phyloP scores from a whole-genome alignment of 2,329 filamentous ascomycete genomes.

The Arthroderma sp. region DNA sequence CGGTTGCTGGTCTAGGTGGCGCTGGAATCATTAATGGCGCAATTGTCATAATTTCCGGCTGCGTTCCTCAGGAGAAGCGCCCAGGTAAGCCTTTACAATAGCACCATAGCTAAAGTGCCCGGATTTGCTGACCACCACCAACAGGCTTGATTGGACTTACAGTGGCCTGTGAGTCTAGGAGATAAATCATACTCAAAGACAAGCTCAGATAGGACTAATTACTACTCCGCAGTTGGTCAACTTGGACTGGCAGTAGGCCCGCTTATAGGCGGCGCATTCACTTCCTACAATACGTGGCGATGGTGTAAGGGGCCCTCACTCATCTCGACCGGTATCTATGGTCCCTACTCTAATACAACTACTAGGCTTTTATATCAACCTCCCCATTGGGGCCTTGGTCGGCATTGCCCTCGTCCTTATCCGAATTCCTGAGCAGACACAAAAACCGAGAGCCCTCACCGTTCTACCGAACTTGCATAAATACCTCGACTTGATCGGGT shows the following conservation, averaged over 20 bases:
- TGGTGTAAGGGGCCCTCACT: slow-evolving; percentile 21
- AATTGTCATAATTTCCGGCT: slow-evolving; percentile 12
- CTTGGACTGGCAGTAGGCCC: slow-evolving; percentile 27
- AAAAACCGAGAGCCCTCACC: slow-evolving; percentile 10
- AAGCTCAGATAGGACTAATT: no score
- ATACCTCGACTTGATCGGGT: slow-evolving; percentile 25
- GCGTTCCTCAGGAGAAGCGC: slow-evolving; percentile 6
- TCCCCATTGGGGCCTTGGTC: slow-evolving; percentile 21
- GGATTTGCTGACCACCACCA: neutral
- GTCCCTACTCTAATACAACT: neutral
- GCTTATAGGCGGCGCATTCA: slow-evolving; percentile 31
- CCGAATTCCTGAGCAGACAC: slow-evolving; percentile 16
- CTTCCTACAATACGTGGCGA: slow-evolving; percentile 26
- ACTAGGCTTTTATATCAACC: slow-evolving; percentile 26
- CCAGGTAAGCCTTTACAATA: neutral
- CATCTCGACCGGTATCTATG: no score
- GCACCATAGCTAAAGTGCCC: neutral
- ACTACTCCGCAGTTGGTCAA: slow-evolving; percentile 14
- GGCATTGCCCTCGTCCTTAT: slow-evolving; percentile 16
- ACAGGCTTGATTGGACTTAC: neutral
- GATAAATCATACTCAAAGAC: slow-evolving; percentile 12
- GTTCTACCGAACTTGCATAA: slow-evolving; percentile 17
- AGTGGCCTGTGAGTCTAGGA: neutral
- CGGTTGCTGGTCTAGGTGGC: slow-evolving; percentile 15
- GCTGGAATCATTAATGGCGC: slow-evolving; percentile 15